Base-by-base conservation (phyloP, 164 flowering plant species). In the Piper betle region DNA sequence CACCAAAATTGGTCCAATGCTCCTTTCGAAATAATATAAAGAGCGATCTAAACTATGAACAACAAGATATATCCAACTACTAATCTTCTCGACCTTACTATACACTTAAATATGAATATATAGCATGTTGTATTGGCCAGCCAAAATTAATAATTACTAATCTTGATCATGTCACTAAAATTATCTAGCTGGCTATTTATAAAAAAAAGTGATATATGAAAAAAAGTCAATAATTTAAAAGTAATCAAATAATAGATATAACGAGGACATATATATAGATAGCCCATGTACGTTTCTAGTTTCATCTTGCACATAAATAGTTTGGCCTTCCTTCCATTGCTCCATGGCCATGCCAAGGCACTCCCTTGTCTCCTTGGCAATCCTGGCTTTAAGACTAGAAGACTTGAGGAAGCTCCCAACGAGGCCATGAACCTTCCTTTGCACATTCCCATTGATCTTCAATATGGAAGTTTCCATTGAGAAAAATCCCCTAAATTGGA, bases 331-430 rank as follows among this genome's bases (percentile, higher is more conserved):
- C 16, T 55, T 71, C 99, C 99, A 94, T 55, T 73, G 57, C 11
- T 73, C 72, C 73, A 94, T 72, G 40, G 81, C 62, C 40, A 61
- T 71, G 16, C 60, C 62, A 40, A 88, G 79, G 57, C 71, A 61
- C 37, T 53, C 17, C 64, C 84, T 79, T 19, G 91, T 84, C 64
- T 78, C 73, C 57, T 57, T 53, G 9, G 96, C 74, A n/a, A 91
- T 80, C 17, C 72, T 67, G 39, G 83, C 68, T 73, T 94, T 94
- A 67, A 85, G 60, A 4, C 76, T 80, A 1, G 96, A 86, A 3
- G 99, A 88, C 57, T 78, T 79, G 6, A 94, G 64, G 78, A 85
- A 94, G 59, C 80, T 72, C 13, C 84, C 93, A 11, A 88, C 75
- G 19, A 84, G 74, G 18, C 86, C 79, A 68, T 94, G 99, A 8